These are phyloP conservation scores for Antitrichia curtipendula DNA, from an alignment of 225 moss, liverwort and hornwort species.

Conservation along the genomic window DNA sequence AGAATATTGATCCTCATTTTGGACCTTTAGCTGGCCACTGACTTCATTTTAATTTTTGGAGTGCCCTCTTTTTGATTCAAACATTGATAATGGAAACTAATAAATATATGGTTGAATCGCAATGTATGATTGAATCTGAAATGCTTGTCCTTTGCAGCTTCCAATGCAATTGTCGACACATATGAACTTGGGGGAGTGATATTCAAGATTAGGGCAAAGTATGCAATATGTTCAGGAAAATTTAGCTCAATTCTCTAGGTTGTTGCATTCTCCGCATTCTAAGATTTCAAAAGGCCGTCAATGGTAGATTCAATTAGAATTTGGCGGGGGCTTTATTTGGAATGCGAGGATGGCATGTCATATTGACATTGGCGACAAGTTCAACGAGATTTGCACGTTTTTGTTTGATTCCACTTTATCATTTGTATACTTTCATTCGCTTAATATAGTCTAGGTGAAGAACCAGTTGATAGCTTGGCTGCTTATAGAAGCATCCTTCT, in stretches of 20 bases:
- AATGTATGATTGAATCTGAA: background rate
- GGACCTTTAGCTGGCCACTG: background rate
- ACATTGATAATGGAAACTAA: background rate
- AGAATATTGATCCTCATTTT: background rate
- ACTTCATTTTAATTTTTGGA: background rate
- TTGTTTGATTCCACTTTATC: background rate
- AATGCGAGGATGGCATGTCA: background rate
- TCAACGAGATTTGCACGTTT: background rate
- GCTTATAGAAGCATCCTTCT: slow-evolving; percentile 23
- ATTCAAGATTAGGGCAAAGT: background rate
- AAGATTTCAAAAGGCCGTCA: background rate
- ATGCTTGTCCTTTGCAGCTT: background rate
- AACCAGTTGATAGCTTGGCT: background rate
- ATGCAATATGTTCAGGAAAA: background rate
- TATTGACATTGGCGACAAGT: background rate
- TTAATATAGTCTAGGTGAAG: background rate
- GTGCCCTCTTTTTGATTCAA: background rate
- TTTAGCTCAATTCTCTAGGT: background rate
- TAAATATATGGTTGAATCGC: too few species aligned
- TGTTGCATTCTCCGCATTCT: background rate
- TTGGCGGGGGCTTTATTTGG: background rate
- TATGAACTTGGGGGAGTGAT: background rate
- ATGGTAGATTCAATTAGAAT: background rate
- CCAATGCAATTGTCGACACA: background rate
- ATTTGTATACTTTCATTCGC: slow-evolving; percentile 11